Percentiles rank a stretch among this genome's conserved stretches.
These are phyloP conservation scores for Aristolochia californica DNA, from an alignment of 164 flowering plant genomes.

Conservation along the genomic window DNA sequence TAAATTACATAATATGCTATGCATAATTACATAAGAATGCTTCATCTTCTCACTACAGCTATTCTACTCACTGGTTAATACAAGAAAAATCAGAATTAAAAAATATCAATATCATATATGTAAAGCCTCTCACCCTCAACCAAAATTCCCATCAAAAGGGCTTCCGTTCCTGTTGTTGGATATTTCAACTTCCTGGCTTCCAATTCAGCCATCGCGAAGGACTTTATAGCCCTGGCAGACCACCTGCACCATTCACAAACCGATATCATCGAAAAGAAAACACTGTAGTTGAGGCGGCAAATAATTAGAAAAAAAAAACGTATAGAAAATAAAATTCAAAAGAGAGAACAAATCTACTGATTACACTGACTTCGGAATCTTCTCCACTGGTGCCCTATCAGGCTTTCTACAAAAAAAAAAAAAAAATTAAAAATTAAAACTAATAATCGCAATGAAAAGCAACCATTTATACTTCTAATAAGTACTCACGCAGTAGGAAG, in stretches of 20 bases:
- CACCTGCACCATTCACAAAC: conserved; percentile 15
- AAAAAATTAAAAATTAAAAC: not conserved
- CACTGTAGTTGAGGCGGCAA: too few species aligned
- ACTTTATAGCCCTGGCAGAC: conserved; percentile 36
- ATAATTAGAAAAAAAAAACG: too few species aligned
- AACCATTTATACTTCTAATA: not conserved
- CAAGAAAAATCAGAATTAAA: too few species aligned
- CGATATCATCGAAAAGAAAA: not conserved
- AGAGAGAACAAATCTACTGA: not conserved
- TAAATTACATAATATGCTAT: too few species aligned
- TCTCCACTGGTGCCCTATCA: conserved; percentile 26
- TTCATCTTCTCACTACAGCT: too few species aligned
- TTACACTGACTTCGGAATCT: conserved; percentile 40
- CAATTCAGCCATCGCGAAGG: conserved; percentile 38
- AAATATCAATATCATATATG: too few species aligned
- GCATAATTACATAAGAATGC: too few species aligned
- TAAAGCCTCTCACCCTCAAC: conserved; percentile 44
- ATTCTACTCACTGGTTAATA: too few species aligned
- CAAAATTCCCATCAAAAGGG: conserved; percentile 54
- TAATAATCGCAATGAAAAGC: not conserved
- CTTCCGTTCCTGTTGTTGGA: conserved; percentile 65
- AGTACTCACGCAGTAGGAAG: conserved; percentile 10
- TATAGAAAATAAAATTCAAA: too few species aligned
- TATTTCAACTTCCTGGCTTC: conserved; percentile 71
- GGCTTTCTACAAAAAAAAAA: conserved; percentile 37